Conservation (phyloP, 1,284 basidiomycete genomes). For the Heterobasidion irregulare region DNA sequence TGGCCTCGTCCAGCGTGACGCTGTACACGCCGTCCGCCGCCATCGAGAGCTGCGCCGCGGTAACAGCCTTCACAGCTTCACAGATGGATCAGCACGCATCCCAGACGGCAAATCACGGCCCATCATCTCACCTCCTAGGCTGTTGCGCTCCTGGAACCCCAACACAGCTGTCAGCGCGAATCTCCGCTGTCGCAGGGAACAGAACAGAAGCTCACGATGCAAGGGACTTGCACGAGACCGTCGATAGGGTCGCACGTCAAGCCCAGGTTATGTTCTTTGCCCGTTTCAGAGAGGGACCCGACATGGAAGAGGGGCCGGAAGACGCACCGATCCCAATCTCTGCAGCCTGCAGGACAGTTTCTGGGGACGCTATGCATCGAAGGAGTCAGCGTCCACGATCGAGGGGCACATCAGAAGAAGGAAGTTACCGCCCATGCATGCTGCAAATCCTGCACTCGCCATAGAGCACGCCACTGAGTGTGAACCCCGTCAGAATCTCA, state of each 20-base stretch:
- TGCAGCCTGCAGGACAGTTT: slow-evolving; percentile 78
- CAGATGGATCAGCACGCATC: not conserved
- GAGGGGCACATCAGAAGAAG: not conserved
- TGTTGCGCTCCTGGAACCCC: slow-evolving; percentile 66
- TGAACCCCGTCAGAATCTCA: not conserved
- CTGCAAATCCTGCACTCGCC: slow-evolving; percentile 90
- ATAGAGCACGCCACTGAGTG: slow-evolving; percentile 77
- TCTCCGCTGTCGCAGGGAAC: slow-evolving; percentile 2
- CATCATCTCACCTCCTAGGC: slow-evolving; percentile 59
- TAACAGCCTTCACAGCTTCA: slow-evolving; percentile 80
- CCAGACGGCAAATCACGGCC: not conserved
- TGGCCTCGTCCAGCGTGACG: slow-evolving; percentile 90
- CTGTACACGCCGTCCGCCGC: slow-evolving; percentile 83
- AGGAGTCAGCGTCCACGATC: not conserved
- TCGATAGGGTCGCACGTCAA: slow-evolving; percentile 91
- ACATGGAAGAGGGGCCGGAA: not conserved
- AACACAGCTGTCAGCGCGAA: no score
- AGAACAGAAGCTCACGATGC: slow-evolving; percentile 58
- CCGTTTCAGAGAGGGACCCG: slow-evolving; percentile 7
- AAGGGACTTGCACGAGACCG: slow-evolving; percentile 90
- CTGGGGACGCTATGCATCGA: slow-evolving; percentile 50
- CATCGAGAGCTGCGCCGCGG: slow-evolving; percentile 91
- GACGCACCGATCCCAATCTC: slow-evolving; percentile 84
- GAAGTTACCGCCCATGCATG: slow-evolving; percentile 77
- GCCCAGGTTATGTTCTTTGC: slow-evolving; percentile 75